Percentiles rank a stretch among this genome's conserved stretches.
phyloP scores from a whole-genome alignment of 1,284 basidiomycete genomes.

The Coriolopsis trogii region DNA sequence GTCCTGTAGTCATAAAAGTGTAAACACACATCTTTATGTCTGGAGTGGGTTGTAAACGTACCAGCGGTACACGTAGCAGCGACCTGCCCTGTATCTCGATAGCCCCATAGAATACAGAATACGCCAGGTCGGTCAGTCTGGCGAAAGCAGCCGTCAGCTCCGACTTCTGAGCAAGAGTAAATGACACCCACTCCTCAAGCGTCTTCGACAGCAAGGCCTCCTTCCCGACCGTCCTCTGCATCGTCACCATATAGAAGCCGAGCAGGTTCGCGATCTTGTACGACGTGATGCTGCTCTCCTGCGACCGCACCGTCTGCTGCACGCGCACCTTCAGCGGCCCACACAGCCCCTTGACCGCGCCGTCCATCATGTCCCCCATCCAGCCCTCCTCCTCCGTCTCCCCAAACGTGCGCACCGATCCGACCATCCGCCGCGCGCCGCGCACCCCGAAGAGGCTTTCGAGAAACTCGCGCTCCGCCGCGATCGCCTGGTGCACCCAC shows the following conservation, averaged over 20 bases:
- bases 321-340: slow-evolving; percentile 89
- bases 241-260: slow-evolving; percentile 92
- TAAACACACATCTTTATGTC: neutral
- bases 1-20: slow-evolving; percentile 47
- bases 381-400: slow-evolving; percentile 74
- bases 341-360: slow-evolving; percentile 82
- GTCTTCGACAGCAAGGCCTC: slow-evolving; percentile 78
- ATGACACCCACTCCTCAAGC: slow-evolving; percentile 72
- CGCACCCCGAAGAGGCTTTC: slow-evolving; percentile 81
- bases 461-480: slow-evolving; percentile 91
- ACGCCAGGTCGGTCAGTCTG: slow-evolving; percentile 82
- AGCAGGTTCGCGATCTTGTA: slow-evolving; percentile 95
- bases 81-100: slow-evolving; percentile 82
- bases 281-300: slow-evolving; percentile 89
- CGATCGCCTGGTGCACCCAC: slow-evolving; percentile 97
- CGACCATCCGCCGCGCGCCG: slow-evolving; percentile 74
- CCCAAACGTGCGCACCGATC: slow-evolving; percentile 62
- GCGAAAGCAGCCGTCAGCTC: neutral
- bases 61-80: slow-evolving; percentile 72
- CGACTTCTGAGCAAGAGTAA: neutral
- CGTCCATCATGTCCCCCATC: slow-evolving; percentile 85
- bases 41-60: slow-evolving; percentile 38
- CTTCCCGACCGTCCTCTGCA: slow-evolving; percentile 88
- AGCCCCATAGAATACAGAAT: slow-evolving; percentile 84
- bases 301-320: slow-evolving; percentile 89